Base-by-base conservation (phyloP, 306 rosid species). In the Prunus campanulata region DNA sequence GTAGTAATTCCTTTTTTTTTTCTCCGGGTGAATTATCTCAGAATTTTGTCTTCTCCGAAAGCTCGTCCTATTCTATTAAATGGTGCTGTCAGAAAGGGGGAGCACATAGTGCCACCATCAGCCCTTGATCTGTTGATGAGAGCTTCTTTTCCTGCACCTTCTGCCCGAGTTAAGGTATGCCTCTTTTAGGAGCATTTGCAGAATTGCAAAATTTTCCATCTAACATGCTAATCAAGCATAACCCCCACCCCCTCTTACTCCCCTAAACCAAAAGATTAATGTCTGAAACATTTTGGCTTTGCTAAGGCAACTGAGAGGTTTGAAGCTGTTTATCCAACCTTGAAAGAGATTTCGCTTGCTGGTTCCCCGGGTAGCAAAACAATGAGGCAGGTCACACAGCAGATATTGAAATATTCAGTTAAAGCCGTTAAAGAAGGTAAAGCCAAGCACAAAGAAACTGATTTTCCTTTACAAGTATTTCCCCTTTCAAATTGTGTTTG, bases 231-330 rank as follows among this genome's bases (percentile, higher is more conserved):
- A 42, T 79, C 71, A 60, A 24, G 49, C 20, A 70, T 13, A 56
- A 52, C 9, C n/a, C 14, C 65, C 46, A 24, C 24, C 24, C 61
- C 8, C 27, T 70, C 75, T 29, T 51, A 30, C 24, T 12, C 67
- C 15, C 1, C 13, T 30, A 20, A 35, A 1, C 68, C n/a, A 16
- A 29, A 51, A 42, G 57, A 25, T 14, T 42, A 19, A 71, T 24
- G 59, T 66, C 60, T 68, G 52, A 42, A 56, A 60, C 50, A 54
- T 55, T 12, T 83, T 75, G 68, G 74, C 65, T 79, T 50, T 79
- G 62, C 35, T 70, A 16, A 93, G 98, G 98, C 96, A 74, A 91
- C 98, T 19, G 97, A 91, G 82, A 90, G 98, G 79, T 91, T 94
- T 86, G 96, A 85, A 86, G 91, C 87, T 60, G 64, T 90, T 76